These are phyloP conservation scores for Leptosphaerulina australis DNA, from an alignment of 2,329 filamentous ascomycete genomes.

Conservation along the genomic window DNA sequence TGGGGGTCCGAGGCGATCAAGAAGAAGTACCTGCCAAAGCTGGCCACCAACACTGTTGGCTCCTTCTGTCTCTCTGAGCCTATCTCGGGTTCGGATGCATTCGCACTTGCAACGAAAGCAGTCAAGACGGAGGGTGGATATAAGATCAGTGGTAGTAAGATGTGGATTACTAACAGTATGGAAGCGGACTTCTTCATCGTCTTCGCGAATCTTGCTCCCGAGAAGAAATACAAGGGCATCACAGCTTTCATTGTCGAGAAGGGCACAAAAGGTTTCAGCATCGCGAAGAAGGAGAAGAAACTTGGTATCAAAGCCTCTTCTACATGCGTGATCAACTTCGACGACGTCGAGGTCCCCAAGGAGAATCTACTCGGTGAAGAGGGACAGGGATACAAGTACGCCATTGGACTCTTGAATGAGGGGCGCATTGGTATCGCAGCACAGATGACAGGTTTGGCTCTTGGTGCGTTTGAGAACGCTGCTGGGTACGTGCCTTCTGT, in stretches of 20 bases:
- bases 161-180: slow-evolving; percentile 99
- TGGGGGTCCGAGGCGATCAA: slow-evolving; percentile 78
- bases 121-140: slow-evolving; percentile 83
- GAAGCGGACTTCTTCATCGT: slow-evolving; percentile 97
- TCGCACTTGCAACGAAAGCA: slow-evolving; percentile 90
- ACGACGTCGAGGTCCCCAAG: slow-evolving; percentile 89
- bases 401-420: slow-evolving; percentile 92
- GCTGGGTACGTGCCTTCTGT: slow-evolving; percentile 62
- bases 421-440: slow-evolving; percentile 97
- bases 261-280: slow-evolving; percentile 83
- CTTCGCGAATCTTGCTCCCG: slow-evolving; percentile 92
- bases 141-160: slow-evolving; percentile 89
- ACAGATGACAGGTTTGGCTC: slow-evolving; percentile 96
- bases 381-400: slow-evolving; percentile 97
- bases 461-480: slow-evolving; percentile 95
- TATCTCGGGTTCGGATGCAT: slow-evolving; percentile 91
- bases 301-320: slow-evolving; percentile 94
- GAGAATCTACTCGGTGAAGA: slow-evolving; percentile 86
- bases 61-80: slow-evolving; percentile 95
- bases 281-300: slow-evolving; percentile 99
- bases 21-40: slow-evolving; percentile 84
- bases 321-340: slow-evolving; percentile 96
- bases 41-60: slow-evolving; percentile 86
- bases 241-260: slow-evolving; percentile 96
- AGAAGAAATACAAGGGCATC: slow-evolving; percentile 95